These are phyloP conservation scores for Aschersonia sp. DNA, from an alignment of 2,329 filamentous ascomycete genomes.

Conservation along the genomic window DNA sequence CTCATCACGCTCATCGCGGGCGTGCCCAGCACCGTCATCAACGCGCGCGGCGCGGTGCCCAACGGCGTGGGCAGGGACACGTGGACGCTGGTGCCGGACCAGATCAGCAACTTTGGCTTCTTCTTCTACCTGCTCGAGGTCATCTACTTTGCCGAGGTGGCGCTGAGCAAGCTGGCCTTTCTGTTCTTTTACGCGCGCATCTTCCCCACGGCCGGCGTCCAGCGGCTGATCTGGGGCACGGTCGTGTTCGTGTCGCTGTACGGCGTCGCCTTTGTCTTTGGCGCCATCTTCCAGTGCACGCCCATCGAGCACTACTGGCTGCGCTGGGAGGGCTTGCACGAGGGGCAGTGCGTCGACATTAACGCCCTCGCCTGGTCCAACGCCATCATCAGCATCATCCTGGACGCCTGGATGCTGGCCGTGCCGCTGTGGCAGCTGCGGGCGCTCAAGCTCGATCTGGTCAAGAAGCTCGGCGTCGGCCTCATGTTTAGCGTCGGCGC, in stretches of 20 bases:
- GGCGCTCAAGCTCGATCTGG: constrained; percentile 26
- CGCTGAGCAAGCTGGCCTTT: constrained; percentile 34
- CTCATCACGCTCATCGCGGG: constrained; percentile 12
- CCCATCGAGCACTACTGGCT: constrained; percentile 39
- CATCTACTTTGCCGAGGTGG: constrained; percentile 30
- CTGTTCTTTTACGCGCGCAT: constrained; percentile 41
- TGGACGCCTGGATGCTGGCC: constrained; percentile 36
- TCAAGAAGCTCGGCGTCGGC: constrained; percentile 32
- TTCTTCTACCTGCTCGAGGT: constrained; percentile 27
- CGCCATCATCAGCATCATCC: constrained; percentile 34
- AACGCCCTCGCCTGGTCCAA: constrained; percentile 35
- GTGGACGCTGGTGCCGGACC: constrained; percentile 27
- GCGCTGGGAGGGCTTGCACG: constrained; percentile 31
- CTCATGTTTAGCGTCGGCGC: constrained; percentile 36
- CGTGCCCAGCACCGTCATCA: constrained; percentile 16
- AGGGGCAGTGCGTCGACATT: constrained; percentile 33
- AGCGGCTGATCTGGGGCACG: constrained; percentile 26
- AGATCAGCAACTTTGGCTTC: constrained; percentile 27
- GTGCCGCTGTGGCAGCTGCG: constrained; percentile 32
- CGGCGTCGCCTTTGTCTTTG: constrained; percentile 25
- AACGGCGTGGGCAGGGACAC: constrained; percentile 35
- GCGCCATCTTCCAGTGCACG: constrained; percentile 33
- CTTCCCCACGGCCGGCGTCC: constrained; percentile 27
- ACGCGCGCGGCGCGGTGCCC: constrained; percentile 13
- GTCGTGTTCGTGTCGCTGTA: constrained; percentile 22